Conservation (phyloP, 495 filamentous ascomycete species). For the Neurospora cerealis region DNA sequence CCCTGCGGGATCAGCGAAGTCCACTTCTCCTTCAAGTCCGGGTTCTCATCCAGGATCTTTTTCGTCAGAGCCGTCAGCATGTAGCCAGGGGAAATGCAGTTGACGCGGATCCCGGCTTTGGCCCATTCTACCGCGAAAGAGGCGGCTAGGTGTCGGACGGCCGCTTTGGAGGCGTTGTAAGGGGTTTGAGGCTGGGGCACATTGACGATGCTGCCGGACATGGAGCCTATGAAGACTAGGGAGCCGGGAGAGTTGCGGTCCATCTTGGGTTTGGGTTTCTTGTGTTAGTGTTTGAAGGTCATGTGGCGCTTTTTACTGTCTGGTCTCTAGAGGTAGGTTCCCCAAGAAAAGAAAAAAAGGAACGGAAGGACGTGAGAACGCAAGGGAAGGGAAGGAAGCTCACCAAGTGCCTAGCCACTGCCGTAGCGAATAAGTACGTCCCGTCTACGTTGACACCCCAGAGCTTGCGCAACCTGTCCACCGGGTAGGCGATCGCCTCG, state of each 20-base stretch:
- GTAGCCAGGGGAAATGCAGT: constrained; percentile 86
- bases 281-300: too few relatives aligned
- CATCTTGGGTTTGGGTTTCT: constrained; percentile 33
- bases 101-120: constrained; percentile 71
- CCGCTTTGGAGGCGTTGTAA: constrained; percentile 85
- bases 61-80: constrained; percentile 94
- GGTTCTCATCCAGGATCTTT: constrained; percentile 90
- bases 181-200: constrained; percentile 89
- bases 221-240: constrained; percentile 92
- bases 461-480: constrained; percentile 81
- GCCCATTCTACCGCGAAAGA: constrained; percentile 89
- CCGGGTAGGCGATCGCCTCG: constrained; percentile 76
- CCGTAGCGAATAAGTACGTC: constrained; percentile 79
- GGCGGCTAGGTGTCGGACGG: constrained; percentile 70
- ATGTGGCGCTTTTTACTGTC: too few relatives aligned
- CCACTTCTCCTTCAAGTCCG: constrained; percentile 78
- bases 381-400: neutral
- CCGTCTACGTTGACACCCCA: constrained; percentile 94
- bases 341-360: too few relatives aligned
- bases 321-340: too few relatives aligned
- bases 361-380: too few relatives aligned
- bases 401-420: constrained; percentile 69
- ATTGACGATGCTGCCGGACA: constrained; percentile 88
- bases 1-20: constrained; percentile 82
- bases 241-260: constrained; percentile 65